Conservation (phyloP, 1,284 basidiomycete genomes). For the Ustilago lituana region DNA sequence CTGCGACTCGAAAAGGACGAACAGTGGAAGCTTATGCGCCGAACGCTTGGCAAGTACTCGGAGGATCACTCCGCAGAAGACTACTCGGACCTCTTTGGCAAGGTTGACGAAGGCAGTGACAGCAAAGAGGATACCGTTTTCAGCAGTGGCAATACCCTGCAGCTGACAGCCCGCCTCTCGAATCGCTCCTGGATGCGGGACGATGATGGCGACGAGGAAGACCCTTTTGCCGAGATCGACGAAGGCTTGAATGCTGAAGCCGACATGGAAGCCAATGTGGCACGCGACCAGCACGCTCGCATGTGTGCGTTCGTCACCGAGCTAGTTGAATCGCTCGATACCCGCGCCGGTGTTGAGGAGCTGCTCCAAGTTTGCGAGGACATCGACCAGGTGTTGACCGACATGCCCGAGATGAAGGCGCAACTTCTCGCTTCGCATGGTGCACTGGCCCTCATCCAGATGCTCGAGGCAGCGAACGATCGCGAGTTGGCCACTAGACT, state of each 20-base stretch:
- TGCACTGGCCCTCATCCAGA: constrained; percentile 90
- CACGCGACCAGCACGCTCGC: constrained; percentile 72
- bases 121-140: constrained; percentile 29
- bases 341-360: constrained; percentile 80
- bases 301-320: constrained; percentile 81
- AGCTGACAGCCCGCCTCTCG: constrained; percentile 55
- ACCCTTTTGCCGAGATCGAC: constrained; percentile 61
- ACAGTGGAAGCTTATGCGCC: constrained; percentile 52
- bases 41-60: constrained; percentile 52
- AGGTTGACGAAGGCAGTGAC: constrained; percentile 18
- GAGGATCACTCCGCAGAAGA: constrained; percentile 53
- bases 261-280: constrained; percentile 61
- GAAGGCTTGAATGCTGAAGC: constrained; percentile 56
- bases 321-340: constrained; percentile 84
- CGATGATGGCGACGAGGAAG: constrained; percentile 54
- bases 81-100: constrained; percentile 57
- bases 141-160: constrained; percentile 39
- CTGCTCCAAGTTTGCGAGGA: constrained; percentile 86
- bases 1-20: constrained; percentile 43
- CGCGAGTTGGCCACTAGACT: constrained; percentile 84
- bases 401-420: constrained; percentile 85
- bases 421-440: constrained; percentile 92
- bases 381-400: constrained; percentile 81
- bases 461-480: constrained; percentile 81
- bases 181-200: constrained; percentile 57